A percentile compares a stretch with the other conserved stretches of the same genome.
These are phyloP conservation scores for Conticribra weissflogii DNA, from an alignment of 108 stramenopile genomes.

Conservation along the genomic window DNA sequence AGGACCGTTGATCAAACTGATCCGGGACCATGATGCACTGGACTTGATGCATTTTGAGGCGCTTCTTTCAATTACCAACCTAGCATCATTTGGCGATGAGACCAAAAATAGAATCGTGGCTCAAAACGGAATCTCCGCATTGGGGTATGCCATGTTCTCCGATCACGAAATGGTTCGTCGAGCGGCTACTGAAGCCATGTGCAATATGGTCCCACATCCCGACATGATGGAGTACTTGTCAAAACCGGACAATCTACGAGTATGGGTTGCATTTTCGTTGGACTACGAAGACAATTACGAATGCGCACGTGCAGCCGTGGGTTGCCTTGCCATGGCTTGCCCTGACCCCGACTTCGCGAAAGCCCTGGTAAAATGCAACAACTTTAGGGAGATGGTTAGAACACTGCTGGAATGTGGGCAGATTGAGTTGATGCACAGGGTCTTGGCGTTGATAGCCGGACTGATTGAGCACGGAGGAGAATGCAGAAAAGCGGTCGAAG, in stretches of 20 bases:
- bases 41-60: conserved; percentile 96
- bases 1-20: conserved; percentile 86
- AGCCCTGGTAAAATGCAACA: conserved; percentile 49
- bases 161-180: conserved; percentile 94
- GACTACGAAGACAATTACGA: conserved; percentile 81
- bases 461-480: conserved; percentile 69
- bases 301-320: conserved; percentile 86
- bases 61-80: conserved; percentile 92
- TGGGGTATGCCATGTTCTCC: conserved; percentile 93
- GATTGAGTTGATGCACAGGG: conserved; percentile 86
- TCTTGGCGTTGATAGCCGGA: conserved; percentile 64
- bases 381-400: conserved; percentile 62
- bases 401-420: conserved; percentile 71
- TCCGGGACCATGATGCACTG: conserved; percentile 83
- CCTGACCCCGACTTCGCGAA: conserved; percentile 63
- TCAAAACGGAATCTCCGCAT: conserved; percentile 78
- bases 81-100: conserved; percentile 85
- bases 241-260: conserved; percentile 77
- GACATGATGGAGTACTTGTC: conserved; percentile 74
- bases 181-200: conserved; percentile 95
- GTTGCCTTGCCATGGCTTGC: conserved; percentile 87
- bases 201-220: conserved; percentile 89
- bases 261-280: conserved; percentile 89
- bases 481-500: conserved; percentile 49
- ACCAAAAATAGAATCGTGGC: conserved; percentile 87